Percentiles rank a stretch among this genome's conserved stretches.
Conservation (phyloP, 345 rosid species). For the Pelargonium nanum region DNA sequence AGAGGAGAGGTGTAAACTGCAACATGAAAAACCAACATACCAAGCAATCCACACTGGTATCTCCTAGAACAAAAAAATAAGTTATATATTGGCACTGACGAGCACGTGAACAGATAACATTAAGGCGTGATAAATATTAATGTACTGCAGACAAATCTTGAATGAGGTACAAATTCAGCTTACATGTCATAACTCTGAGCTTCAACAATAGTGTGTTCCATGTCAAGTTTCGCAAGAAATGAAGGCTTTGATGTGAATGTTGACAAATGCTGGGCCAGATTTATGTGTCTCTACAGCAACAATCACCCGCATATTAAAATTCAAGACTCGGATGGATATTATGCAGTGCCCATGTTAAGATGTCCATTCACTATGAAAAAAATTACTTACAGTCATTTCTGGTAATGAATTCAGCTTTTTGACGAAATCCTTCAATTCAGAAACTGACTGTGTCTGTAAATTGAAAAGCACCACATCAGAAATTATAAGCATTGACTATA, state of each 20-base stretch:
- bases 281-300: constrained; percentile 82
- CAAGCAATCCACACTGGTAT: neutral
- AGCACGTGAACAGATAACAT: neutral
- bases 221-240: constrained; percentile 88
- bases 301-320: constrained; percentile 8
- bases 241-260: constrained; percentile 88
- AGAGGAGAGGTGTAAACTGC: neutral
- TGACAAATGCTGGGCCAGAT: constrained; percentile 89
- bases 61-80: neutral
- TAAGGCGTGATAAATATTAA: neutral
- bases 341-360: neutral
- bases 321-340: neutral
- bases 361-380: constrained; percentile 9
- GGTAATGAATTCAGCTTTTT: constrained; percentile 94
- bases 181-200: constrained; percentile 89
- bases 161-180: constrained; percentile 22
- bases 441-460: constrained; percentile 75
- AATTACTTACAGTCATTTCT: constrained; percentile 70
- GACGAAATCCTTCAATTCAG: constrained; percentile 89
- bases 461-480: constrained; percentile 1
- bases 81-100: neutral
- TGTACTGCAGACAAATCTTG: neutral
- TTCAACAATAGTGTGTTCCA: constrained; percentile 96
- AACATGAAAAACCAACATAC: neutral
- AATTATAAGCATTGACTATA: neutral